These are phyloP conservation scores for Ogataea naganishii DNA, from an alignment of 805 yeast genomes.

Conservation along the genomic window DNA sequence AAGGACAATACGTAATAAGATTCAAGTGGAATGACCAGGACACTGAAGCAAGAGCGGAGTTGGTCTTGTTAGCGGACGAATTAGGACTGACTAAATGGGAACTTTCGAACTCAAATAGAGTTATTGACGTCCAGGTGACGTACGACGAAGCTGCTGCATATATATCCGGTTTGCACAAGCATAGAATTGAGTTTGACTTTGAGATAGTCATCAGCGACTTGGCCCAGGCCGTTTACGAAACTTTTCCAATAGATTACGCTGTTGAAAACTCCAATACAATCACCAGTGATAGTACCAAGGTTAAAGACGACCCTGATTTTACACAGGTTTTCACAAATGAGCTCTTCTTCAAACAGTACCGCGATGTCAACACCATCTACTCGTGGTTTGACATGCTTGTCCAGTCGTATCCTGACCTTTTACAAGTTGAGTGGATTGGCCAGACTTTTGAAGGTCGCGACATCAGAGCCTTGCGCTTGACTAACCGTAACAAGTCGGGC, in stretches of 20 bases:
- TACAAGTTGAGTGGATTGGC: conserved; percentile 63
- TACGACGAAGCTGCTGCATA: conserved; percentile 11
- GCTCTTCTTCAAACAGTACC: conserved; percentile 60
- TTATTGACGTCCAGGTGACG: conserved; percentile 36
- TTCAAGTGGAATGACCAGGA: conserved; percentile 22
- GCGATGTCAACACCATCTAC: conserved; percentile 60
- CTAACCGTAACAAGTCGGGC: conserved; percentile 26
- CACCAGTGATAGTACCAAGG: too few relatives aligned
- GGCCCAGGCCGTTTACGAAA: conserved; percentile 46
- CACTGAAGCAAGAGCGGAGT: conserved; percentile 11
- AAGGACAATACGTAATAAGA: conserved; percentile 36
- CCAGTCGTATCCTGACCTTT: conserved; percentile 54
- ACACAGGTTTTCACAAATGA: conserved; percentile 24
- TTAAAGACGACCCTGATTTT: too few relatives aligned
- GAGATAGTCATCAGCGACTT: conserved; percentile 46
- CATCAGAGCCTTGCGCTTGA: conserved; percentile 56
- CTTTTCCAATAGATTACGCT: conserved; percentile 37
- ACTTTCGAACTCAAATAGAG: conserved; percentile 26
- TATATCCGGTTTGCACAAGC: neutral
- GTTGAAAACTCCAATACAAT: conserved; percentile 5
- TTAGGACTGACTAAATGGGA: conserved; percentile 39
- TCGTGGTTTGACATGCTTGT: conserved; percentile 60
- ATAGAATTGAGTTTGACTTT: conserved; percentile 16
- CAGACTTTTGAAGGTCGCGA: conserved; percentile 68
- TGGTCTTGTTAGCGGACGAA: conserved; percentile 14